These are phyloP conservation scores for Suillus americanus DNA, from an alignment of 768 basidiomycete genomes.

Conservation along the genomic window DNA sequence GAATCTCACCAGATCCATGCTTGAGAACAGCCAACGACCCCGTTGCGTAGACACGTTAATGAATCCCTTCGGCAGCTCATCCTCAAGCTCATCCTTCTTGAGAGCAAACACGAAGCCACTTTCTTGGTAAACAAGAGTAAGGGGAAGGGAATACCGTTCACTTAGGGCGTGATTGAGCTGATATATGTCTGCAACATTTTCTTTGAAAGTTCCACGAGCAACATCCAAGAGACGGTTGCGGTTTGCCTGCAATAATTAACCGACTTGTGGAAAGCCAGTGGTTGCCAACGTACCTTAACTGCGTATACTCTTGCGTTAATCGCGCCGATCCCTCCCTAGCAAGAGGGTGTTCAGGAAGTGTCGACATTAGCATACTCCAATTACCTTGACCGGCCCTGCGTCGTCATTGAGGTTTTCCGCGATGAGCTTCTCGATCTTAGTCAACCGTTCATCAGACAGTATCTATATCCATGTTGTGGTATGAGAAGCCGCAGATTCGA, in stretches of 20 bases:
- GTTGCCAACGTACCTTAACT: slow-evolving; percentile 51
- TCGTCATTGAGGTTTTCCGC: slow-evolving; percentile 74
- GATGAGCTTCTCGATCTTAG: slow-evolving; percentile 59
- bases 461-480: slow-evolving; percentile 42
- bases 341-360: slow-evolving; percentile 1
- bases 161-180: slow-evolving; percentile 59
- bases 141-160: slow-evolving; percentile 62
- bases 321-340: slow-evolving; percentile 67
- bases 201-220: slow-evolving; percentile 91
- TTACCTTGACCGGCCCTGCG: slow-evolving; percentile 56
- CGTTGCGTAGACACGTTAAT: slow-evolving; percentile 66
- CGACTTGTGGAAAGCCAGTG: not conserved
- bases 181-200: slow-evolving; percentile 88
- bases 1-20: slow-evolving; percentile 70
- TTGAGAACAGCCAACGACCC: slow-evolving; percentile 74
- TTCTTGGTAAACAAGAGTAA: slow-evolving; percentile 70
- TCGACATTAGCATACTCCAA: not conserved
- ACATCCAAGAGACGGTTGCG: slow-evolving; percentile 87
- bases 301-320: slow-evolving; percentile 88
- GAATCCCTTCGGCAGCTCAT: slow-evolving; percentile 65
- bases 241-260: slow-evolving; percentile 51
- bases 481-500: not conserved
- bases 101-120: slow-evolving; percentile 72
- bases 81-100: slow-evolving; percentile 55
- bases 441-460: slow-evolving; percentile 72